Conservation (phyloP, 345 rosid species). For the Noccaea bulbosa region DNA sequence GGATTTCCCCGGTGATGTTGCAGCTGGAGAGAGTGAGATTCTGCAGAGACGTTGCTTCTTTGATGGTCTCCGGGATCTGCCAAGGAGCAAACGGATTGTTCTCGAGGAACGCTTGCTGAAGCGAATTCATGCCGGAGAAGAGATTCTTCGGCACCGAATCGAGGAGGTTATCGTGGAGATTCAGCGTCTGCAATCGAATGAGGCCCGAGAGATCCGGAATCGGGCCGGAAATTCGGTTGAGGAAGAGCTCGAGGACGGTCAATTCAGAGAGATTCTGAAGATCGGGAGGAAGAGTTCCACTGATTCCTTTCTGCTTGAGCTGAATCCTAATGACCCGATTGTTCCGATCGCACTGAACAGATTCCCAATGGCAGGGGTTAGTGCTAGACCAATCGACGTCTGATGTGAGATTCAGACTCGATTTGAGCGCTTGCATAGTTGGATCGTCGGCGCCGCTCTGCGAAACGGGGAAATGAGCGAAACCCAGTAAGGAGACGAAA, state of each 20-base stretch:
- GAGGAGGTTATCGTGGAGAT: slow-evolving; percentile 53
- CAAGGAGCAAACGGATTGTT: slow-evolving; percentile 55
- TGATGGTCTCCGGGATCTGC: slow-evolving; percentile 58
- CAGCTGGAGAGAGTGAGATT: slow-evolving; percentile 56
- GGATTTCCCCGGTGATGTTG: slow-evolving; percentile 57
- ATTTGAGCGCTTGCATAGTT: slow-evolving; percentile 44
- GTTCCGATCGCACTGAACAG: slow-evolving; percentile 45
- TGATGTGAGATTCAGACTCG: slow-evolving; percentile 45
- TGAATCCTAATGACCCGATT: slow-evolving; percentile 60
- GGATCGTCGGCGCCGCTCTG: slow-evolving; percentile 37
- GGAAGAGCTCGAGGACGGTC: slow-evolving; percentile 54
- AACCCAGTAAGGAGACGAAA: slow-evolving; percentile 25
- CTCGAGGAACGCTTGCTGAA: slow-evolving; percentile 49
- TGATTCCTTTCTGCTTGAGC: slow-evolving; percentile 49
- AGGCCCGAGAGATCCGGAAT: slow-evolving; percentile 66
- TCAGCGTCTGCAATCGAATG: slow-evolving; percentile 42
- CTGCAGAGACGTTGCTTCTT: slow-evolving; percentile 50
- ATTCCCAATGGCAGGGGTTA: slow-evolving; percentile 66
- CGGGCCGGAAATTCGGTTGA: slow-evolving; percentile 53
- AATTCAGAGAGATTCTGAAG: slow-evolving; percentile 54
- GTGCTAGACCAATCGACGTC: slow-evolving; percentile 62
- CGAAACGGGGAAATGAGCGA: slow-evolving; percentile 13
- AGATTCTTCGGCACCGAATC: slow-evolving; percentile 58
- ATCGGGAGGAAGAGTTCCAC: slow-evolving; percentile 60
- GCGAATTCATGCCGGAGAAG: slow-evolving; percentile 57